These are phyloP conservation scores for Parathielavia appendiculata DNA, from an alignment of 495 filamentous ascomycete species.

Conservation along the genomic window DNA sequence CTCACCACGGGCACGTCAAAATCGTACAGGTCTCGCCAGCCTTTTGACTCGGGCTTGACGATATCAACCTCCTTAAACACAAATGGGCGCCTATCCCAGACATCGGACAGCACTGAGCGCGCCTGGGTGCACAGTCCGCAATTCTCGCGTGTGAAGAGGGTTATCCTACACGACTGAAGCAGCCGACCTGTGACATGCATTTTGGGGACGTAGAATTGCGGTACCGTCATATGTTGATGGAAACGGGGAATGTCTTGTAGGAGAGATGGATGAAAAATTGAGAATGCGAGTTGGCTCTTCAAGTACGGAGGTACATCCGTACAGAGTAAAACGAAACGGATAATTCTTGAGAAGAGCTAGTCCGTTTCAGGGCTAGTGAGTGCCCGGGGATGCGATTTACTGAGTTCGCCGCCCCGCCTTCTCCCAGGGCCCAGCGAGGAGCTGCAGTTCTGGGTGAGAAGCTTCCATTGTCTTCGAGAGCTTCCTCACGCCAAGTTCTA, in stretches of 20 bases:
- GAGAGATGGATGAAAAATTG: background rate
- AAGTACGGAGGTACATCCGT: no score
- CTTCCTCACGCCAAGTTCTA: slow-evolving; percentile 12
- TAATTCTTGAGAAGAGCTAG: no score
- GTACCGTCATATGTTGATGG: no score
- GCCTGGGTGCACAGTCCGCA: slow-evolving; percentile 78
- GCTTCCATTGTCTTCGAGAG: slow-evolving; percentile 23
- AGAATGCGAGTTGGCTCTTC: background rate
- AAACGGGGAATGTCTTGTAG: background rate
- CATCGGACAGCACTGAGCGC: slow-evolving; percentile 61
- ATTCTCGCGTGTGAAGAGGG: slow-evolving; percentile 73
- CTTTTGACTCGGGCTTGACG: slow-evolving; percentile 55
- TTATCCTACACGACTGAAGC: slow-evolving; percentile 61
- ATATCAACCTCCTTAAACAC: slow-evolving; percentile 77
- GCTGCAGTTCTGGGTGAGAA: slow-evolving; percentile 2
- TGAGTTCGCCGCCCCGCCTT: slow-evolving; percentile 16
- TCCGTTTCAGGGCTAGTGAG: no score
- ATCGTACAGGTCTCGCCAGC: slow-evolving; percentile 79
- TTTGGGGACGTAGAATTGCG: background rate
- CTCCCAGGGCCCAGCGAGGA: background rate
- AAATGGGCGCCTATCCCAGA: slow-evolving; percentile 65
- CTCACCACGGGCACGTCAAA: slow-evolving; percentile 83
- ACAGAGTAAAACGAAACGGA: no score
- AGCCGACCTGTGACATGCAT: slow-evolving; percentile 43
- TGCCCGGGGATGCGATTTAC: no score